phyloP scores from a whole-genome alignment of 2,329 filamentous ascomycete genomes.

The Fusarium hainanense region DNA sequence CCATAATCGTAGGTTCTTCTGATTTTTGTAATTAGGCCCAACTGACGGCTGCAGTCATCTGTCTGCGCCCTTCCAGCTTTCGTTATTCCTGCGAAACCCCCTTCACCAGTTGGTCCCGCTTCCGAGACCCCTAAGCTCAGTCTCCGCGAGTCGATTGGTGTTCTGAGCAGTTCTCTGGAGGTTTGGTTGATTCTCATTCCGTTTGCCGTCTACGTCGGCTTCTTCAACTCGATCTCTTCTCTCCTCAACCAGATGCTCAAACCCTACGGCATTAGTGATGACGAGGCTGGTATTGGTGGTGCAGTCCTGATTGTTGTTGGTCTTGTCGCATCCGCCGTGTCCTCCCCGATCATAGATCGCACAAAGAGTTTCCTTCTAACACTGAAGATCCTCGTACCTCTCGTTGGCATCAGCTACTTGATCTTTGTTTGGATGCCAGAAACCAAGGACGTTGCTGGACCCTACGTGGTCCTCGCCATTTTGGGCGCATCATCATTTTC shows the following conservation, averaged over 20 bases:
- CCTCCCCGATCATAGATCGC: constrained; percentile 84
- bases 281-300: constrained; percentile 88
- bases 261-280: constrained; percentile 86
- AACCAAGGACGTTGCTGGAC: constrained; percentile 70
- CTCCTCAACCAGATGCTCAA: constrained; percentile 90
- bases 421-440: constrained; percentile 81
- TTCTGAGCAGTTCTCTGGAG: constrained; percentile 69
- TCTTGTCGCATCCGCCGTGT: constrained; percentile 78
- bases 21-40: not conserved
- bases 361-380: constrained; percentile 81
- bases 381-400: constrained; percentile 78
- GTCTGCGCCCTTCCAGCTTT: constrained; percentile 76
- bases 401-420: constrained; percentile 80
- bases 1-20: constrained; percentile 74
- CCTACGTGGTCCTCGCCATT: constrained; percentile 79
- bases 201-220: constrained; percentile 86
- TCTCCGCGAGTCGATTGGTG: constrained; percentile 62
- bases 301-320: constrained; percentile 91
- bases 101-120: constrained; percentile 79
- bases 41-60: constrained; percentile 49
- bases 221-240: constrained; percentile 92
- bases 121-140: constrained; percentile 67
- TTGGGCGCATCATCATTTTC: constrained; percentile 84
- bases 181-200: constrained; percentile 85
- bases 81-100: constrained; percentile 81